Evolutionary conservation across 2,329 filamentous ascomycete species (phyloP).

Genomic region (Alternaria arbusti): DNA sequence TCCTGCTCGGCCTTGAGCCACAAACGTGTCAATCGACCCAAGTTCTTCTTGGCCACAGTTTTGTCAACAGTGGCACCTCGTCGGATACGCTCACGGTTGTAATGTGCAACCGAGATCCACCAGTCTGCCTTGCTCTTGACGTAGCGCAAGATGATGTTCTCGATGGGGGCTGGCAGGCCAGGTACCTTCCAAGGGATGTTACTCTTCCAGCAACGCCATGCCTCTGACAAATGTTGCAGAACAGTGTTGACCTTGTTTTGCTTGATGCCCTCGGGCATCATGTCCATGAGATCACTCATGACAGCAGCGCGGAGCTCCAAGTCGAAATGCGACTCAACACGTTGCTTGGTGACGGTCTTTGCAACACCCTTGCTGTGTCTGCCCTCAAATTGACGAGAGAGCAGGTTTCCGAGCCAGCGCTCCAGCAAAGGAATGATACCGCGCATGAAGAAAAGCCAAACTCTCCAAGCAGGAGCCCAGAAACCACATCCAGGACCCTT

Average conservation of each 20-base stretch:
- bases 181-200: constrained; percentile 99
- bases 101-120: constrained; percentile 99
- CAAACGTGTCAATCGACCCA: constrained; percentile 89
- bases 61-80: constrained; percentile 98
- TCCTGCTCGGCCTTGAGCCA: constrained; percentile 99
- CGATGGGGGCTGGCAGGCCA: constrained; percentile 92
- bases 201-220: constrained; percentile 99
- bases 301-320: constrained; percentile 95
- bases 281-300: constrained; percentile 99
- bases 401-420: constrained; percentile 94
- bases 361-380: constrained; percentile 98
- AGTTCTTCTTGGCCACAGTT: constrained; percentile 98
- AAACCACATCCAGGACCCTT: constrained; percentile 98
- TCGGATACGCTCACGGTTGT: constrained; percentile 96
- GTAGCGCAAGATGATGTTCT: constrained; percentile 98
- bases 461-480: constrained; percentile 98
- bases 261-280: constrained; percentile 99
- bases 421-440: constrained; percentile 97
- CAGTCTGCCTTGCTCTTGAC: constrained; percentile 99
- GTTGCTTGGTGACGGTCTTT: constrained; percentile 98
- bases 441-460: constrained; percentile 99
- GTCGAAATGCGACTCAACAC: constrained; percentile 98
- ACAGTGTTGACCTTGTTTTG: constrained; percentile 99
- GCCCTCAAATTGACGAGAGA: constrained; percentile 97
- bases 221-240: constrained; percentile 94